A percentile compares a stretch with the other conserved stretches of the same genome.
phyloP scores from a whole-genome alignment of 306 rosid genomes.

The Vachellia pachyceras region DNA sequence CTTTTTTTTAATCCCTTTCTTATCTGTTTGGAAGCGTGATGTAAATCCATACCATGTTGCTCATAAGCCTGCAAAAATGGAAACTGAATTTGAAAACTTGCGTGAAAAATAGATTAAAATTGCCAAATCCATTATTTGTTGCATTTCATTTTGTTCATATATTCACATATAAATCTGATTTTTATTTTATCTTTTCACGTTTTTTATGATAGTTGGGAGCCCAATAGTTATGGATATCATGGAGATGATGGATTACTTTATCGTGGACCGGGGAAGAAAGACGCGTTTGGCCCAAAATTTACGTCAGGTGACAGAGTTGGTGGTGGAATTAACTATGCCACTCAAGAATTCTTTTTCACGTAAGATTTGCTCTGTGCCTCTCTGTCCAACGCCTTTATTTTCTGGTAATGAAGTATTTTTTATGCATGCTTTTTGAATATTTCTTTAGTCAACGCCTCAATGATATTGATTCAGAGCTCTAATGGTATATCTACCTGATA shows the following conservation, averaged over 20 bases:
- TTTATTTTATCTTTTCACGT: background rate
- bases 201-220: slow-evolving; percentile 75
- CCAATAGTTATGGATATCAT: slow-evolving; percentile 95
- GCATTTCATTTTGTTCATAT: background rate
- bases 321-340: slow-evolving; percentile 89
- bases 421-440: background rate
- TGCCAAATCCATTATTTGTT: background rate
- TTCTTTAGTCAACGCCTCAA: background rate
- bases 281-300: slow-evolving; percentile 85
- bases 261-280: slow-evolving; percentile 78
- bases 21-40: background rate
- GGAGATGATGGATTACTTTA: slow-evolving; percentile 96
- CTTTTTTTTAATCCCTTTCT: background rate
- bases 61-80: background rate
- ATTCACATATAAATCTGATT: background rate
- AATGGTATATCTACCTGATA: background rate
- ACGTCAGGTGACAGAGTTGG: slow-evolving; percentile 91
- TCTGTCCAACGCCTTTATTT: background rate
- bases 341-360: slow-evolving; percentile 95
- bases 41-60: background rate
- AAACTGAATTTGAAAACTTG: background rate
- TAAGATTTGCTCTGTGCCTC: slow-evolving; percentile 39
- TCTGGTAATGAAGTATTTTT: background rate
- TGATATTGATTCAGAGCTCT: background rate
- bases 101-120: background rate